Evolutionary conservation across 2,329 filamentous ascomycete species (phyloP).

Genomic region (Fusarium transvaalense): DNA sequence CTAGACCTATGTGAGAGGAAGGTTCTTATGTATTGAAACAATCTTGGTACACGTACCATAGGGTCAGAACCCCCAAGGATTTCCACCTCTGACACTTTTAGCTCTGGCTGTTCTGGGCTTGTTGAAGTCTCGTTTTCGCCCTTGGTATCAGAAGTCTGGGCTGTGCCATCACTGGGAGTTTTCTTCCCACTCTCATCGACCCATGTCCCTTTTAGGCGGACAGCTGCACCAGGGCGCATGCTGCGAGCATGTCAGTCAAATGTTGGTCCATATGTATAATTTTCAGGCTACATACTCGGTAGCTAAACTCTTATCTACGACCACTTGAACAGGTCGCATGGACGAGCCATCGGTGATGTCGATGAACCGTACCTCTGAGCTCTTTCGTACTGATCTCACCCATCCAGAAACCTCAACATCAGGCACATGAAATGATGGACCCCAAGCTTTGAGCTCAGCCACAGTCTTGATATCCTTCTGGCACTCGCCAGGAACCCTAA

Average conservation of each 20-base stretch:
- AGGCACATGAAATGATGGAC: slow-evolving; percentile 58
- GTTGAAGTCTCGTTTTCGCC: slow-evolving; percentile 8
- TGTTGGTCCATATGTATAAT: background rate
- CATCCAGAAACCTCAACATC: slow-evolving; percentile 79
- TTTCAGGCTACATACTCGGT: slow-evolving; percentile 70
- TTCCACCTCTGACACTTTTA: slow-evolving; percentile 77
- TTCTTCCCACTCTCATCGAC: slow-evolving; percentile 48
- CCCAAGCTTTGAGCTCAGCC: slow-evolving; percentile 68
- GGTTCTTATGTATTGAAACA: background rate
- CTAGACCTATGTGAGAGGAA: slow-evolving; percentile 59
- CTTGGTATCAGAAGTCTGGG: background rate
- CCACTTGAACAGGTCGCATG: slow-evolving; percentile 81
- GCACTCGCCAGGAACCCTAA: slow-evolving; percentile 46
- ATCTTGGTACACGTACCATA: slow-evolving; percentile 68
- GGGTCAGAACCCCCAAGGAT: slow-evolving; percentile 84
- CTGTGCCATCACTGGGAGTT: slow-evolving; percentile 1
- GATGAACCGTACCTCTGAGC: slow-evolving; percentile 87
- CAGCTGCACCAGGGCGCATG: slow-evolving; percentile 83
- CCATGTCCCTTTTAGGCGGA: slow-evolving; percentile 84
- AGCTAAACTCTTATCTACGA: slow-evolving; percentile 78
- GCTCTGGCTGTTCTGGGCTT: slow-evolving; percentile 62
- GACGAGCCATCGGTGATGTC: slow-evolving; percentile 90
- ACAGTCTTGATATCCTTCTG: slow-evolving; percentile 59
- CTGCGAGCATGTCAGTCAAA: slow-evolving; percentile 61
- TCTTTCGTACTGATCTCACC: slow-evolving; percentile 85